Conservation (phyloP, 495 filamentous ascomycete species). For the Bacidia gigantensis region DNA sequence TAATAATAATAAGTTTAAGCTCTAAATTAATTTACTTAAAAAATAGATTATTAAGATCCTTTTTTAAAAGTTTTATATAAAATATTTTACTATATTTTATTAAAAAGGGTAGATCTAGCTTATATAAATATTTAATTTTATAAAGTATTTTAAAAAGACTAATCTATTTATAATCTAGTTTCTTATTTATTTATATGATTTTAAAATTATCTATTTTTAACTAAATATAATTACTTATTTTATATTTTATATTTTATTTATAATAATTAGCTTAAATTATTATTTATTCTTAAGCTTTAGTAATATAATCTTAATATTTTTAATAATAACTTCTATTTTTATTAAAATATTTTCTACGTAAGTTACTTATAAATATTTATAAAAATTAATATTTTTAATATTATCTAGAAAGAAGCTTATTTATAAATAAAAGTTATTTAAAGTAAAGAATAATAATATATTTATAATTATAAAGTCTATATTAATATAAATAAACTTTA, state of each 20-base stretch:
- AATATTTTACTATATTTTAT: not conserved
- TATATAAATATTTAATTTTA: too few relatives aligned
- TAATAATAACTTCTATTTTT: not conserved
- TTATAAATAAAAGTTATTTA: conserved; percentile 1
- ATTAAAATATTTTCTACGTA: not conserved
- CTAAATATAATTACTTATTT: not conserved
- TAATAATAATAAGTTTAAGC: not conserved
- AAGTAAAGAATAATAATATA: conserved; percentile 7
- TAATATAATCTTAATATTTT: not conserved
- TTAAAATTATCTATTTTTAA: not conserved
- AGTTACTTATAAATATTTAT: not conserved
- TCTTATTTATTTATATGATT: not conserved
- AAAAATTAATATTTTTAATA: not conserved
- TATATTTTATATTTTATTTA: not conserved
- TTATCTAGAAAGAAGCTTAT: conserved; percentile 4
- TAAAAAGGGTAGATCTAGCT: not conserved
- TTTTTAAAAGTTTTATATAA: too few relatives aligned
- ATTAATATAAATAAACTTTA: not conserved
- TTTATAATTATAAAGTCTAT: not conserved
- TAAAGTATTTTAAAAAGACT: not conserved
- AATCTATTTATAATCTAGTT: not conserved
- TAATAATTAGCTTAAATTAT: not conserved
- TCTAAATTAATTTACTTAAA: not conserved
- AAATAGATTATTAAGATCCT: not conserved
- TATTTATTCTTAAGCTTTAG: not conserved